Percentiles rank a stretch among this genome's conserved stretches.
phyloP scores from a whole-genome alignment of 345 rosid species.

The Eucalyptus sp. region DNA sequence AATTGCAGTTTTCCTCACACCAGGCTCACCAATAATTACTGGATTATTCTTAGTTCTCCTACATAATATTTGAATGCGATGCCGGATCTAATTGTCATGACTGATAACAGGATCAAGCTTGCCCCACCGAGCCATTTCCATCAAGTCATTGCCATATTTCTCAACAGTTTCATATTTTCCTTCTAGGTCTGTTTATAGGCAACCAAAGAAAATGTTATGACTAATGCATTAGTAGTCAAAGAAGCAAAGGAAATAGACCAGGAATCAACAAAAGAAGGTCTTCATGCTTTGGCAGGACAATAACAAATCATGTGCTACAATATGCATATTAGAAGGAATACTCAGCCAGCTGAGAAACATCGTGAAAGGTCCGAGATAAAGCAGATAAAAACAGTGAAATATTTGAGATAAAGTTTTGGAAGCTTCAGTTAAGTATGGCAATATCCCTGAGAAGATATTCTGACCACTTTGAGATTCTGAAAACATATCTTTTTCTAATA shows the following conservation, averaged over 20 bases:
- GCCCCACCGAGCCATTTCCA: conserved; percentile 83
- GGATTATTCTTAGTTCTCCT: conserved; percentile 96
- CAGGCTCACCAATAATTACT: conserved; percentile 92
- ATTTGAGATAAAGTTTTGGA: neutral
- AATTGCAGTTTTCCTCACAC: conserved; percentile 92
- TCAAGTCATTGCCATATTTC: conserved; percentile 84
- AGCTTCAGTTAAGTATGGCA: neutral
- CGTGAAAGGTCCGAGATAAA: neutral
- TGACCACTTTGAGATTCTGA: neutral
- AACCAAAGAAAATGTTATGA: neutral
- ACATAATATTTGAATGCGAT: conserved; percentile 76
- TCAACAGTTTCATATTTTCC: conserved; percentile 74
- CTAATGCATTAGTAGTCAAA: neutral
- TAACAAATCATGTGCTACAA: neutral
- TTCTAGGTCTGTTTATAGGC: conserved; percentile 74
- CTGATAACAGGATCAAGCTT: conserved; percentile 96
- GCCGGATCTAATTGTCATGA: conserved; percentile 82
- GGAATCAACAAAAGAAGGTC: neutral
- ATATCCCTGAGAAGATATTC: neutral
- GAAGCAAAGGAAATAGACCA: neutral
- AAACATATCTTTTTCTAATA: neutral
- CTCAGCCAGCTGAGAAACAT: neutral
- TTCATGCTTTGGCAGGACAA: neutral
- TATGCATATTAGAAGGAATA: neutral
- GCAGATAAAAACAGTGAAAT: neutral